Conservation (phyloP, 306 rosid genomes). For the Argentina anserina region DNA sequence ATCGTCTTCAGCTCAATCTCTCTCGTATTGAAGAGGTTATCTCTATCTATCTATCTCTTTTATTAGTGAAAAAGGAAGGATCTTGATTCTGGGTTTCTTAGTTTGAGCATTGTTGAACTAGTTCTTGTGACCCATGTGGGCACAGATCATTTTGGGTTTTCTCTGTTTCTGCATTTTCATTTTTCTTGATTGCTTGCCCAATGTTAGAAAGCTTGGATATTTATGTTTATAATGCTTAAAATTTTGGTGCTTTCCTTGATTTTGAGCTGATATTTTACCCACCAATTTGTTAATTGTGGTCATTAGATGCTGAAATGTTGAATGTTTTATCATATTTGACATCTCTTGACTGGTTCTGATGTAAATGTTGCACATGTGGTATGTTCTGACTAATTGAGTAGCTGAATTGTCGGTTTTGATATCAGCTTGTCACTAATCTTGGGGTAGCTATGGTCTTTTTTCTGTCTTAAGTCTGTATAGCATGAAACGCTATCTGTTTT, state of each 20-base stretch:
- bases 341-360: not conserved
- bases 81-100: conserved; percentile 21
- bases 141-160: not conserved
- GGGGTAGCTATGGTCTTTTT: not conserved
- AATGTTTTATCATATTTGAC: conserved; percentile 7
- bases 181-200: not conserved
- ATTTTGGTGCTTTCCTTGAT: conserved; percentile 4
- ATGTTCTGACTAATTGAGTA: not conserved
- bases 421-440: not conserved
- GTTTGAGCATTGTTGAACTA: not conserved
- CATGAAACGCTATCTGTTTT: not conserved
- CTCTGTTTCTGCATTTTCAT: not conserved
- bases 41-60: not conserved
- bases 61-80: not conserved
- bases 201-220: not conserved
- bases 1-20: conserved; percentile 78
- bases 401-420: not conserved
- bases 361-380: not conserved
- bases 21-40: conserved; percentile 83
- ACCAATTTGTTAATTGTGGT: not conserved
- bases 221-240: not conserved
- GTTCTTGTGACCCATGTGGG: not conserved
- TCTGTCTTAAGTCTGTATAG: not conserved
- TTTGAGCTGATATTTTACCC: not conserved
- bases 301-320: not conserved